Evolutionary conservation across 345 rosid species (phyloP).

Genomic region (Mangifera indica): DNA sequence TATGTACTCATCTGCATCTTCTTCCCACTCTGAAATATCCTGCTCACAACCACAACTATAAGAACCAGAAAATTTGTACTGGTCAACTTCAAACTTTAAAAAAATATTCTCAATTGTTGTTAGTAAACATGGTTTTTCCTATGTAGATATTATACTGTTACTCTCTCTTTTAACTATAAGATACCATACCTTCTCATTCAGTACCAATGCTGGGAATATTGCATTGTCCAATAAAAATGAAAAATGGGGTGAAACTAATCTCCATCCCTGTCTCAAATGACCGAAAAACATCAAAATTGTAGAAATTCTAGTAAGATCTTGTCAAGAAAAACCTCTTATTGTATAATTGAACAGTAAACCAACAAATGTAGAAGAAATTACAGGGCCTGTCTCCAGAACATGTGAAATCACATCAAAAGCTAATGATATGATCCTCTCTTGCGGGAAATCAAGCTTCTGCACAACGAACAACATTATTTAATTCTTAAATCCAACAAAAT

Average conservation of each 20-base stretch:
- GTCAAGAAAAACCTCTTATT: slow-evolving; percentile 7
- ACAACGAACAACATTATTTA: slow-evolving; percentile 19
- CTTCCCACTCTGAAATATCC: slow-evolving; percentile 89
- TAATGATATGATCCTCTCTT: slow-evolving; percentile 72
- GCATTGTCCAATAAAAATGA: slow-evolving; percentile 69
- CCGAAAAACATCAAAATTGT: slow-evolving; percentile 14
- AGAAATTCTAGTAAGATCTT: not conserved
- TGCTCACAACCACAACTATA: slow-evolving; percentile 28
- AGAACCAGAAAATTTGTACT: slow-evolving; percentile 17
- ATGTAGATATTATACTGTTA: not conserved
- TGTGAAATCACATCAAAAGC: slow-evolving; percentile 78
- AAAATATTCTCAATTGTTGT: slow-evolving; percentile 14
- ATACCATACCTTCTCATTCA: slow-evolving; percentile 68
- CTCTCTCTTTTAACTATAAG: not conserved
- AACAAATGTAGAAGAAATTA: slow-evolving; percentile 36
- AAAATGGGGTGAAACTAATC: slow-evolving; percentile 84
- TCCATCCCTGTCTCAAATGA: slow-evolving; percentile 71
- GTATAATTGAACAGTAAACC: slow-evolving; percentile 12
- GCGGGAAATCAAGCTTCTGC: slow-evolving; percentile 66
- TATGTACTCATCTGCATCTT: slow-evolving; percentile 83
- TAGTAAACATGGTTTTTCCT: not conserved
- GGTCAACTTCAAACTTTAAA: slow-evolving; percentile 4
- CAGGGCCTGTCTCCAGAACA: slow-evolving; percentile 83
- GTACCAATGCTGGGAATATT: slow-evolving; percentile 67
- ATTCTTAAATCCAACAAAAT: slow-evolving; percentile 10